A percentile compares a stretch with the other conserved stretches of the same genome.
These are phyloP conservation scores for Didymella arachidicola DNA, from an alignment of 2,329 filamentous ascomycete species.

Conservation along the genomic window DNA sequence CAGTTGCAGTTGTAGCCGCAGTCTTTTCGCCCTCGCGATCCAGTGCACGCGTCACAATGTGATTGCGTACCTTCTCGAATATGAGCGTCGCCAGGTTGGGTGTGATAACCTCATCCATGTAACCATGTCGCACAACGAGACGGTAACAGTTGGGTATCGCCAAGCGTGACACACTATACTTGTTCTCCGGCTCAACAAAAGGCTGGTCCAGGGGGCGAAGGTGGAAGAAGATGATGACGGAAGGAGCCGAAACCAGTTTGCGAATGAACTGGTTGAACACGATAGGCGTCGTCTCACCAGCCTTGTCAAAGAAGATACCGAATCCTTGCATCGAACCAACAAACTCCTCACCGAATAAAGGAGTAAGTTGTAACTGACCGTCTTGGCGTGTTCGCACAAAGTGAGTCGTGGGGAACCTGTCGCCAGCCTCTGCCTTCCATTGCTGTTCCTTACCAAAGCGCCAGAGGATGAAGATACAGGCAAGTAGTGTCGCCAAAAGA, in stretches of 20 bases:
- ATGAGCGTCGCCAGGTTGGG: slow-evolving; percentile 64
- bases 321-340: slow-evolving; percentile 58
- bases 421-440: slow-evolving; percentile 73
- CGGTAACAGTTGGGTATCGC: slow-evolving; percentile 70
- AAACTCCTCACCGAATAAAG: slow-evolving; percentile 46
- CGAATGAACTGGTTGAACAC: slow-evolving; percentile 76
- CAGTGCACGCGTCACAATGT: slow-evolving; percentile 41
- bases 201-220: slow-evolving; percentile 69
- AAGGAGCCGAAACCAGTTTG: slow-evolving; percentile 72
- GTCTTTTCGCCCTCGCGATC: slow-evolving; percentile 38
- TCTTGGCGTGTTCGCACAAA: slow-evolving; percentile 49
- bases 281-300: slow-evolving; percentile 68
- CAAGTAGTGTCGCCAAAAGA: slow-evolving; percentile 67
- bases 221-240: slow-evolving; percentile 76
- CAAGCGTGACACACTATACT: slow-evolving; percentile 57
- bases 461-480: slow-evolving; percentile 75
- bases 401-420: slow-evolving; percentile 59
- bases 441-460: slow-evolving; percentile 81
- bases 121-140: slow-evolving; percentile 74
- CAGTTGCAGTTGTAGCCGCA: slow-evolving; percentile 18
- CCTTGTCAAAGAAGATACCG: slow-evolving; percentile 83
- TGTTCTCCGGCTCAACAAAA: slow-evolving; percentile 50
- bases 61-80: slow-evolving; percentile 56
- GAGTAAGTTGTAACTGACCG: slow-evolving; percentile 48
- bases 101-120: slow-evolving; percentile 74